Evolutionary conservation across 2,329 filamentous ascomycete species (phyloP), one percentile per base, ranked within the genome.

Genomic region (Pseudogymnoascus sp.): DNA sequence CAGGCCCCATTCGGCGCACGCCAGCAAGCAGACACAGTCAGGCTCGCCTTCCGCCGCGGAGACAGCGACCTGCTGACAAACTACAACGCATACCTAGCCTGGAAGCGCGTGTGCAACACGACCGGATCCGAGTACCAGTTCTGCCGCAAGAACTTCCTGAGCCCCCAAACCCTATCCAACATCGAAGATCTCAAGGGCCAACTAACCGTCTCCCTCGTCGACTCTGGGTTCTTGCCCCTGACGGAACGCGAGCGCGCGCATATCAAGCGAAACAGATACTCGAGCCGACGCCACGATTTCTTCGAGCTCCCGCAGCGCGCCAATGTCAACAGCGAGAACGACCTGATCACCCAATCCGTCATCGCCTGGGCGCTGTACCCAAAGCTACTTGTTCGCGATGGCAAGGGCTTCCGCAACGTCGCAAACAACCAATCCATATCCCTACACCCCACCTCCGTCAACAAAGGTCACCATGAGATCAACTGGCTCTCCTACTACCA

Each of bases 101-200:
- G 95, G 95, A 93, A 90, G 71, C 86, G 87, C 63, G 86, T 93
- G 4, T 96, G 91, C 74, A 85, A 85, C 68, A 83, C 86, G 28
- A 79, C 75, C 7, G 81, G 84, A 56, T 91, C 89, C 59, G 93
- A 97, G 71, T 90, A 88, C 70, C 85, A 92, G 68, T 99, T 96
- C 76, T 99, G 95, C 77, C 88, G 89, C 70, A 97, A 96, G 78
- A 96, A 96, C 75, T 97, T 93, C 72, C 83, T 99, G 61, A 93
- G 88, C 65, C 83, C 89, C n/a, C 92, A 96, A 73, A 95, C 91
- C 3, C 82, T 99, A 3, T 82, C 86, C 56, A 96, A 95, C 67
- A 96, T 99, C 67, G 95, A 99, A 74, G 95, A 99, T 69, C 82
- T 97, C 62, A 99, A 97, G 75, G 89, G 90, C 5, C 95, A 99